A percentile compares a stretch with the other conserved stretches of the same genome.
These are phyloP conservation scores for Syzygium aqueum DNA, from an alignment of 345 rosid genomes.

Conservation along the genomic window DNA sequence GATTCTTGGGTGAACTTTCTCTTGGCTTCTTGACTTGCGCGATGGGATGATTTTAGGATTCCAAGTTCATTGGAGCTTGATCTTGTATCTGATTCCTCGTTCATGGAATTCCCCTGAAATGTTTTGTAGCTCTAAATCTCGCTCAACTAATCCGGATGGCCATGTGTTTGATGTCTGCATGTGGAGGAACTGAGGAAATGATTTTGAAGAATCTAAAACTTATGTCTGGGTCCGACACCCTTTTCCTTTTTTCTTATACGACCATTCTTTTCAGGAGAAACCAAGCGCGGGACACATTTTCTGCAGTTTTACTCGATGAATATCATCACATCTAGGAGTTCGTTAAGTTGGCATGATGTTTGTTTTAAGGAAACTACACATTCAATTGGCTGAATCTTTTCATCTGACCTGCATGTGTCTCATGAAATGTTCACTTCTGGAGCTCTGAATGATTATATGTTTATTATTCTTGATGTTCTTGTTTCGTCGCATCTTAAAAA, in stretches of 20 bases:
- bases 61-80: neutral
- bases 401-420: neutral
- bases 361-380: neutral
- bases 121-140: neutral
- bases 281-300: neutral
- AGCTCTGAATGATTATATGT: neutral
- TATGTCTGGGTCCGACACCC: neutral
- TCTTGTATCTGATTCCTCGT: neutral
- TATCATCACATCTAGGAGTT: neutral
- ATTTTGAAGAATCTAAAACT: neutral
- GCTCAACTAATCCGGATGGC: neutral
- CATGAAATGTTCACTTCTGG: neutral
- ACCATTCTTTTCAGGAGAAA: neutral
- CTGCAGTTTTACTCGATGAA: rapidly evolving
- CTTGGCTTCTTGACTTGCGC: neutral
- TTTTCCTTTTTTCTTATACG: too few species aligned
- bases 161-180: neutral
- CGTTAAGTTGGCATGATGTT: neutral
- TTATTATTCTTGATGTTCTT: neutral
- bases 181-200: neutral
- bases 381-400: neutral
- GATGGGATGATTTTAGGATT: neutral
- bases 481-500: neutral
- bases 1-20: neutral
- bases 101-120: neutral